Evolutionary conservation across 208 protist species (phyloP).

Genomic region (Trichomonas vaginalis): DNA sequence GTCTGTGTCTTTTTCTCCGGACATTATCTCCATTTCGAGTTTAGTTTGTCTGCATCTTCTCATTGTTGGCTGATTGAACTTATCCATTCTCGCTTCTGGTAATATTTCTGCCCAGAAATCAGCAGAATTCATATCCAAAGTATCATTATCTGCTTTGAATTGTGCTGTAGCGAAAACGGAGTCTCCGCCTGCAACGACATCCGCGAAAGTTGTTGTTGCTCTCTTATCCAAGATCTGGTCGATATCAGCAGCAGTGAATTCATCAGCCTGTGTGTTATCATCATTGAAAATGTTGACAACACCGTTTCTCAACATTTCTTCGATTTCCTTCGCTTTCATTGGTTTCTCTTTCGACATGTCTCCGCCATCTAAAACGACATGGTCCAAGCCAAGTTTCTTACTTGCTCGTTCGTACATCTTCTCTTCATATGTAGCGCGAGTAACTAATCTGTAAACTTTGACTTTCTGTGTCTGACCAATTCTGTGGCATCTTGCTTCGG

Average conservation of each 20-base stretch:
- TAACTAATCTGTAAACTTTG: constrained; percentile 74
- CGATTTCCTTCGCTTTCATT: background rate
- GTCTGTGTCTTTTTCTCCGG: background rate
- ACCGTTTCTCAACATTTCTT: constrained; percentile 2
- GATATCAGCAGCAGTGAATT: background rate
- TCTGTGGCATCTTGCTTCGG: constrained; percentile 69
- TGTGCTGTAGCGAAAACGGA: background rate
- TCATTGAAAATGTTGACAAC: background rate
- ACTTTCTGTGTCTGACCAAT: constrained; percentile 79
- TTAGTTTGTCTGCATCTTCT: background rate
- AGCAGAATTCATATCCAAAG: background rate
- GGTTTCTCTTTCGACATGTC: background rate
- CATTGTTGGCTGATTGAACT: background rate
- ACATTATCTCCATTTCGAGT: background rate
- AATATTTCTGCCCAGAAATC: background rate
- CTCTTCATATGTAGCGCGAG: constrained; percentile 71
- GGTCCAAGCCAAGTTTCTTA: constrained; percentile 60
- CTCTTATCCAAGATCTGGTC: background rate
- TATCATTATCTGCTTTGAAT: background rate
- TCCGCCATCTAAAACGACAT: constrained; percentile 44
- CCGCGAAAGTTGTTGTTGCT: background rate
- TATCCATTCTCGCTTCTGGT: background rate
- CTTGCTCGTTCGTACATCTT: constrained; percentile 61
- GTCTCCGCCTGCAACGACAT: background rate
- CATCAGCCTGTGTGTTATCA: background rate